phyloP scores from a whole-genome alignment of 2,329 filamentous ascomycete species.

The Diatrype stigma region DNA sequence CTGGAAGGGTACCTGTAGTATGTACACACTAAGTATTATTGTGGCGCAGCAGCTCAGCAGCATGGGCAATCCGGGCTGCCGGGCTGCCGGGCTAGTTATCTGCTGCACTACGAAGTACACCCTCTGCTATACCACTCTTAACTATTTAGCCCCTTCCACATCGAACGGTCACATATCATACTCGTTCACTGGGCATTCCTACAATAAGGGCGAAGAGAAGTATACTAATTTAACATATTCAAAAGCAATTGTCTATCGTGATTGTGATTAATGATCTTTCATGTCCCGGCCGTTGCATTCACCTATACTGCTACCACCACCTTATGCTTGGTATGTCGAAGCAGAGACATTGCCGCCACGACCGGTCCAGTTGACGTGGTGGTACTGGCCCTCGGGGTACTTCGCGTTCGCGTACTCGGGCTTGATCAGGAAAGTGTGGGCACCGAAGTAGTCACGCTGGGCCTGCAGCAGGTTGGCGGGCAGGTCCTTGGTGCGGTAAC shows the following conservation, averaged over 20 bases:
- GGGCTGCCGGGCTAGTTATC: too few relatives aligned
- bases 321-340: slow-evolving; percentile 93
- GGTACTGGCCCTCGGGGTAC: slow-evolving; percentile 81
- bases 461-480: slow-evolving; percentile 98
- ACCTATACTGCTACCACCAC: not conserved
- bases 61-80: too few relatives aligned
- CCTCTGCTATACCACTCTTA: too few relatives aligned
- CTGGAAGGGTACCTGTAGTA: too few relatives aligned
- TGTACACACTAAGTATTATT: too few relatives aligned
- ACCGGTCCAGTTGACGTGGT: slow-evolving; percentile 99
- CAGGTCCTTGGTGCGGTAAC: slow-evolving; percentile 94
- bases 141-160: too few relatives aligned
- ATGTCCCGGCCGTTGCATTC: not conserved
- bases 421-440: slow-evolving; percentile 87
- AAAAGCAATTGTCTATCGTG: not conserved
- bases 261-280: not conserved
- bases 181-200: too few relatives aligned
- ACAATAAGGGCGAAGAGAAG: not conserved
- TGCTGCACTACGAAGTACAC: too few relatives aligned
- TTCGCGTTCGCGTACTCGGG: slow-evolving; percentile 71
- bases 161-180: too few relatives aligned
- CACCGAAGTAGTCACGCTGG: slow-evolving; percentile 99
- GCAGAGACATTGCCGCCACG: slow-evolving; percentile 96
- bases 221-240: not conserved
- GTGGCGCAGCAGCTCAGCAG: too few relatives aligned